These are phyloP conservation scores for Coelastrella sp. DNA, from an alignment of 139 green algal species.

Conservation along the genomic window DNA sequence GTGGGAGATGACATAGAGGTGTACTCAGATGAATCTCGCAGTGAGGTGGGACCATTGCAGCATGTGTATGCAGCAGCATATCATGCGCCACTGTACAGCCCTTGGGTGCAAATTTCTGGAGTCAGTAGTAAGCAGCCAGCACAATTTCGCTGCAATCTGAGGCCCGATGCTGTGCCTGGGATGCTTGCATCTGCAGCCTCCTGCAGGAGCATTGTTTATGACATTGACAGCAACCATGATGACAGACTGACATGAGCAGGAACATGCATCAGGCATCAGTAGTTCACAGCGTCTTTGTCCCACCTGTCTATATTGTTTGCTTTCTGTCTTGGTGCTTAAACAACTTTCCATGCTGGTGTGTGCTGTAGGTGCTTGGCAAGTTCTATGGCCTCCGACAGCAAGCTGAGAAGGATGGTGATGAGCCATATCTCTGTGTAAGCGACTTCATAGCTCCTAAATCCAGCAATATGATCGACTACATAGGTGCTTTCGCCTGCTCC, in stretches of 20 bases:
- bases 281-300: no score
- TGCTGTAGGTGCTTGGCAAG: slow-evolving; percentile 51
- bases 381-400: slow-evolving; percentile 91
- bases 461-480: slow-evolving; percentile 91
- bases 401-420: slow-evolving; percentile 89
- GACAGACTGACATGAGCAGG: no score
- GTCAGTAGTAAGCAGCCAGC: background rate
- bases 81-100: no score
- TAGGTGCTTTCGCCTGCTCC: slow-evolving; percentile 95
- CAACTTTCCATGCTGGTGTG: background rate
- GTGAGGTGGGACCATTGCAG: slow-evolving; percentile 31
- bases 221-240: no score
- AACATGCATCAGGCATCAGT: no score
- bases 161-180: no score
- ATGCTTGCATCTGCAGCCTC: no score
- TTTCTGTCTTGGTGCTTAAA: background rate
- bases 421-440: slow-evolving; percentile 91
- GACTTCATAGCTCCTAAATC: slow-evolving; percentile 97
- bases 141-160: no score
- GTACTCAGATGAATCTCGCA: slow-evolving; percentile 81
- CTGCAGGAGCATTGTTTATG: no score
- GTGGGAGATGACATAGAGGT: slow-evolving; percentile 96
- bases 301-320: no score
- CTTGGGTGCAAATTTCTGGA: no score
- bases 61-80: background rate